Base-by-base conservation (phyloP, 192 early-diverging fungal genomes). In the Martensiomyces pterosporus region DNA sequence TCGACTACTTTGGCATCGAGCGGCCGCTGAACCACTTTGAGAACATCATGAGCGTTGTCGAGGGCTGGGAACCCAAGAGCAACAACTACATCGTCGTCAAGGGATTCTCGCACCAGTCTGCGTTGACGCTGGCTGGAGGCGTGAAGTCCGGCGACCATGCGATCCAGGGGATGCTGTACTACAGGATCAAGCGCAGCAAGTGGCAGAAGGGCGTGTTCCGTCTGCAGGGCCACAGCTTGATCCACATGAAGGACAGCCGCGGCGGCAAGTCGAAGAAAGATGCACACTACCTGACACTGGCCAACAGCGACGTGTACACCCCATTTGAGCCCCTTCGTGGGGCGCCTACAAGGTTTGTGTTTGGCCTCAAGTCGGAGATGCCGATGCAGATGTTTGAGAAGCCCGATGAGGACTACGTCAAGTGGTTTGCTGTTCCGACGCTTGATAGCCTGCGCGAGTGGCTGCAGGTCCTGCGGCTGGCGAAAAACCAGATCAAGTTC, bases 11-110 rank as follows among this genome's bases (percentile, higher is more conserved):
- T 68, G 84, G 85, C 26, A 70, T 94, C 38, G 94, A 97, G 71
- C 79, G 94, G 49, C 91, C 92, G 18, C 50, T 97, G 25, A 79
- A 89, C 21, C 87, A 92, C 55, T 97, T 91, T 87, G 94, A 94
- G 59, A 79, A 86, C 13, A 77, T 97, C 9, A 80, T 88, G 42
- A 82, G 85, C 42, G 68, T 94, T 4, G 80, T 95, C 23, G 80
- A 79, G 43, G 77, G 83, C 17, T 98, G 94, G 94, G 90, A 93
- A 56, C 62, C 63, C 61, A 41, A 79, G 75, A 55, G 79, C 82
- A 55, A 74, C 75, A 53, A 92, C 89, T 77, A 84, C 85, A 35
- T 81, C 83, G 52, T 77, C 84, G 49, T 76, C 86, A 70, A 94
- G 88, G 76, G 71, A 64, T 60, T 84, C 85, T 67, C 45, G 38